Evolutionary conservation across 2,329 filamentous ascomycete genomes (phyloP).

Genomic region (Tolypocladium tundrense): DNA sequence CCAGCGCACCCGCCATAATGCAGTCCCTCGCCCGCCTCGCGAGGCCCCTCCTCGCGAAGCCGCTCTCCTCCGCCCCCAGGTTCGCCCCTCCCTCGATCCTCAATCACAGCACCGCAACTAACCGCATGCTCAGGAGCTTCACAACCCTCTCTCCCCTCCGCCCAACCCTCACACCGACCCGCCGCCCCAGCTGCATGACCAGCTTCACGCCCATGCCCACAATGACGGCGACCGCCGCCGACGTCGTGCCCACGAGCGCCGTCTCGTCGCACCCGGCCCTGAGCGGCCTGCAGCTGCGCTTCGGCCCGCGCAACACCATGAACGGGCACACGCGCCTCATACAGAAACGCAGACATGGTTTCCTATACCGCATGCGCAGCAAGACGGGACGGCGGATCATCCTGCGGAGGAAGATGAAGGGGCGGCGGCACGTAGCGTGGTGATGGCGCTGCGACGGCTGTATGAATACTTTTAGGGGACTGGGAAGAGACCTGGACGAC

Average conservation of each 20-base stretch:
- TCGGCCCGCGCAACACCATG: slow-evolving; percentile 49
- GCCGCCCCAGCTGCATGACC: slow-evolving; percentile 19
- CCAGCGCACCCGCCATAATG: slow-evolving; percentile 5
- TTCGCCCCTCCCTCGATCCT: slow-evolving; percentile 2
- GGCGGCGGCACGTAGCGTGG: slow-evolving; percentile 31
- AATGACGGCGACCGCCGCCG: slow-evolving; percentile 4
- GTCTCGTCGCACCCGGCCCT: slow-evolving; percentile 44
- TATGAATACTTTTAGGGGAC: background rate
- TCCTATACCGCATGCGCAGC: slow-evolving; percentile 39
- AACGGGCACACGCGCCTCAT: slow-evolving; percentile 41
- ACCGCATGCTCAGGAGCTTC: slow-evolving; percentile 26
- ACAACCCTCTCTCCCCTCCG: slow-evolving; percentile 40
- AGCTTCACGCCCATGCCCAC: slow-evolving; percentile 17
- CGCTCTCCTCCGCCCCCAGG: slow-evolving; percentile 14
- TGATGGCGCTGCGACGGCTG: slow-evolving; percentile 4
- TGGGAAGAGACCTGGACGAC: background rate
- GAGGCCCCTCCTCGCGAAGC: slow-evolving; percentile 16
- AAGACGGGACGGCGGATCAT: slow-evolving; percentile 43
- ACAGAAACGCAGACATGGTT: slow-evolving; percentile 50
- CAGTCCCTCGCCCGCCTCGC: slow-evolving; percentile 18
- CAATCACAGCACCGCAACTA: background rate
- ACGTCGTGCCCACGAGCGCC: slow-evolving; percentile 10
- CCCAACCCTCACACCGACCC: slow-evolving; percentile 29
- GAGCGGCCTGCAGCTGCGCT: slow-evolving; percentile 42
- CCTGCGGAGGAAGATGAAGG: slow-evolving; percentile 41